phyloP scores from a whole-genome alignment of 495 filamentous ascomycete genomes.

The Daldinia grandis region DNA sequence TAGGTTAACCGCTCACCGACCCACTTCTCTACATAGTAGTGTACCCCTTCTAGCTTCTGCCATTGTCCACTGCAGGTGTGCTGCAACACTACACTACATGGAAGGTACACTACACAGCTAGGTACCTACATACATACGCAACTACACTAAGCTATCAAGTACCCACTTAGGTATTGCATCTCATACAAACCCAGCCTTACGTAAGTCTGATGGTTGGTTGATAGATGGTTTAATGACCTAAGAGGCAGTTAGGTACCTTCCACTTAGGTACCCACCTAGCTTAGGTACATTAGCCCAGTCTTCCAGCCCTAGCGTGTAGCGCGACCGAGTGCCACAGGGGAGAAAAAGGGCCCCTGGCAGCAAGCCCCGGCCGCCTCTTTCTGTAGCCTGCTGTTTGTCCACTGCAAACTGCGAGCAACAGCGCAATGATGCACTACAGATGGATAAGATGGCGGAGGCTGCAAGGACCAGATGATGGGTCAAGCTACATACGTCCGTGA shows the following conservation, averaged over 20 bases:
- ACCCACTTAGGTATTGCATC: not conserved
- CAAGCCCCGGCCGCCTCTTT: constrained; percentile 20
- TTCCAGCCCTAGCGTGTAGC: constrained; percentile 30
- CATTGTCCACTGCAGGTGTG: not conserved
- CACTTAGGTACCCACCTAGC: constrained; percentile 19
- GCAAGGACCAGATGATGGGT: constrained; percentile 3
- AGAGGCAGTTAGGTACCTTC: constrained; percentile 8
- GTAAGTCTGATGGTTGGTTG: constrained; percentile 32
- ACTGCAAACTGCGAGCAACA: not conserved
- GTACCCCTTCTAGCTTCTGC: not conserved
- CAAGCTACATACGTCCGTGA: constrained; percentile 21
- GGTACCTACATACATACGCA: too few species aligned
- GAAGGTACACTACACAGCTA: not conserved
- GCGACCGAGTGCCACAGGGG: constrained; percentile 25
- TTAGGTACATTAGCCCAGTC: constrained; percentile 1
- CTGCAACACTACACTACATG: not conserved
- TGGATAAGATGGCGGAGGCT: constrained; percentile 35
- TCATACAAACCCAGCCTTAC: constrained; percentile 20
- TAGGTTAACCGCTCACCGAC: constrained; percentile 4
- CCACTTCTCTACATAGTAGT: not conserved
- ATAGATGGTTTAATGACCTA: not conserved
- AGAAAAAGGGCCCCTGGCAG: not conserved
- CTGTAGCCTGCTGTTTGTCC: constrained; percentile 10
- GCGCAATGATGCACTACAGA: not conserved
- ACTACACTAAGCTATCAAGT: constrained; percentile 1